Percentiles rank a stretch among this genome's conserved stretches.
These are phyloP conservation scores for Bruguiera sexangula DNA, from an alignment of 345 rosid genomes.

Conservation along the genomic window DNA sequence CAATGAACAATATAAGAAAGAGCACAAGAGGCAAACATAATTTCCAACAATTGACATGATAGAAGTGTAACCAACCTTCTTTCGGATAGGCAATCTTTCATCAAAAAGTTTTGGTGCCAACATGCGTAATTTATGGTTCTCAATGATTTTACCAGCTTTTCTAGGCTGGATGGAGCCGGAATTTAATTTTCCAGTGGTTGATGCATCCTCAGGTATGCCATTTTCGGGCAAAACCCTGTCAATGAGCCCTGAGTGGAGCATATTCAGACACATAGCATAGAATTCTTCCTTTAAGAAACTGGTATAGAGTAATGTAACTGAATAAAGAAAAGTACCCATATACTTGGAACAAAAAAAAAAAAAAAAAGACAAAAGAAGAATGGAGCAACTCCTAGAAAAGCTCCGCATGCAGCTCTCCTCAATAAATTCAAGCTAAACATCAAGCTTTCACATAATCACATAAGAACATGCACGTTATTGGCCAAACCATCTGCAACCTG, in stretches of 20 bases:
- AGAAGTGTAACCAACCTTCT: slow-evolving; percentile 34
- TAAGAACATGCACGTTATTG: background rate
- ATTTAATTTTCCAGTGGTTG: slow-evolving; percentile 26
- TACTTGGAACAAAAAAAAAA: too few relatives aligned
- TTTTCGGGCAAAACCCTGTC: slow-evolving; percentile 7
- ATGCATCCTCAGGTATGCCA: slow-evolving; percentile 23
- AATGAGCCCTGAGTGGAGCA: slow-evolving; percentile 13
- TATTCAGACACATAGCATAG: background rate
- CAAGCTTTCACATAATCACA: background rate
- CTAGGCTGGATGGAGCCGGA: slow-evolving; percentile 17
- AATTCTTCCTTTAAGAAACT: background rate
- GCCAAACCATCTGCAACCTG: background rate
- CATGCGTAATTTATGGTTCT: slow-evolving; percentile 17
- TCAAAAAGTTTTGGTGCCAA: slow-evolving; percentile 38
- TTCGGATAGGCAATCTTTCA: slow-evolving; percentile 43
- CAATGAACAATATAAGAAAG: background rate
- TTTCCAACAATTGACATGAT: background rate
- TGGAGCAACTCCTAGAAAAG: background rate
- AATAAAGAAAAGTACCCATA: background rate
- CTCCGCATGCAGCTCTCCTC: background rate
- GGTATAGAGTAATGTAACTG: background rate
- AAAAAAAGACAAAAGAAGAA: background rate
- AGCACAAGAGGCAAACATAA: background rate
- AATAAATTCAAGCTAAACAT: background rate
- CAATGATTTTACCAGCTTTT: slow-evolving; percentile 8